Base-by-base conservation (phyloP, 2,329 filamentous ascomycete genomes). In the Capronia epimyces region DNA sequence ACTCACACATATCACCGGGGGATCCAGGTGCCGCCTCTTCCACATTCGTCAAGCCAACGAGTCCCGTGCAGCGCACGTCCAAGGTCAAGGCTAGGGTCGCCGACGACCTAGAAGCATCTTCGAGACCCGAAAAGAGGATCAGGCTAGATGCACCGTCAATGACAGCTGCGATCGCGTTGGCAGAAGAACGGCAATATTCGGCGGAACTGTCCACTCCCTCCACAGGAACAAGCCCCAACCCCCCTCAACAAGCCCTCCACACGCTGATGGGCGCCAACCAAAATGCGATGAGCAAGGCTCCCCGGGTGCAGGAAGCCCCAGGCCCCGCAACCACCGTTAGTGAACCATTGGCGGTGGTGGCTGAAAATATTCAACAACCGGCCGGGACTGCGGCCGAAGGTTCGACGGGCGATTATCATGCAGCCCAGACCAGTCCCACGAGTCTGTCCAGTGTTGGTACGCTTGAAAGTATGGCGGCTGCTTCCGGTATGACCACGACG, bases 391-490 rank as follows among this genome's bases (percentile, higher is more conserved):
- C 40, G 20, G 27, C 37, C 5, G 55, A 53, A 16, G 20, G 18
- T 25, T 51, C 50, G 61, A 64, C 71, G 46, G 71, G 67, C 46
- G 73, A 75, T 34, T 68, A 65, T 53, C 50, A 70, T 52, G 68
- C 75, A 55, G 22, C 36, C 22, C 75, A 81, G 60, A 71, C 73
- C 27, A 78, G 74, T 60, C 72, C 77, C 5, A 71, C 74, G 36
- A 80, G 76, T 62, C 65, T 77, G 46, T 74, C 74, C 8, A 78
- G 76, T 57, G 77, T 79, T 60, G 76, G 72, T 37, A 74, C 77
- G 21, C 63, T 71, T 13, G 78, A 81, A 39, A 73, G 70, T 47
- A 66, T 69, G 45, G 66, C 68, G 12, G 73, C 75, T 21, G 71
- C 70, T 29, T 76, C 78, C 32, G 70, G 77, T 32, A 74, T 73